Base-by-base conservation (phyloP, 208 protist species). In the Trypanosoma mega region DNA sequence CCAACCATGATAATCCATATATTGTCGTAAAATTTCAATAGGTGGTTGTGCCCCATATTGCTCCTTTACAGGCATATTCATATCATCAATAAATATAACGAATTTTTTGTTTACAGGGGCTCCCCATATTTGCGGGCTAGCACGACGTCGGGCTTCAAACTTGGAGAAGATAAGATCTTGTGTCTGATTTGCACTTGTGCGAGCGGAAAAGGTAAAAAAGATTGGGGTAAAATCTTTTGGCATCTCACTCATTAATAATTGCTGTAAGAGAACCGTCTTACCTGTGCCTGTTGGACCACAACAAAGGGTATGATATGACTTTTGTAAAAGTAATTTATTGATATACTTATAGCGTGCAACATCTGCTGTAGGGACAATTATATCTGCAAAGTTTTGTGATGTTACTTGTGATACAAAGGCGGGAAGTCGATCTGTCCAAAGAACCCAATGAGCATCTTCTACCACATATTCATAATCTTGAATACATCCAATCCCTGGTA, bases 61-160 rank as follows among this genome's bases (percentile, higher is more conserved):
- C 76, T 99, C 98, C 55, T 90, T 88, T 47, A 87, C 72, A 1
- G 98, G 98, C 98, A 99, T 99, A 74, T 99, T 99, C 63, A 99
- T 80, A 72, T 99, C 98, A 77, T 99, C 98, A 41, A 99, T 82
- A 31, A 99, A 88, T 33, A 99, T 87, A 21, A 98, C 80, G 62
- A 98, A 96, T 63, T 93, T 90, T 74, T 98, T 98, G 64, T 98
- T 98, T n/a, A 96, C 63, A 27, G 96, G 96, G 6, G 98, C 97
- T 37, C 98, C 98, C 80, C 96, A 99, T 48, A 99, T 87, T 76
- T 95, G 89, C 54, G 92, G 92, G 1, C 83, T 82, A 45, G 88
- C 96, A 68, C 97, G 97, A 29, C 96, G 88, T 37, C 97, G 88
- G 62, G 97, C 94, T 59, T 99, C 97, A 43, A 99, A 95, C 76